A percentile compares a stretch with the other conserved stretches of the same genome.
These are phyloP conservation scores for Lagenaria siceraria DNA, from an alignment of 306 rosid species.

Conservation along the genomic window DNA sequence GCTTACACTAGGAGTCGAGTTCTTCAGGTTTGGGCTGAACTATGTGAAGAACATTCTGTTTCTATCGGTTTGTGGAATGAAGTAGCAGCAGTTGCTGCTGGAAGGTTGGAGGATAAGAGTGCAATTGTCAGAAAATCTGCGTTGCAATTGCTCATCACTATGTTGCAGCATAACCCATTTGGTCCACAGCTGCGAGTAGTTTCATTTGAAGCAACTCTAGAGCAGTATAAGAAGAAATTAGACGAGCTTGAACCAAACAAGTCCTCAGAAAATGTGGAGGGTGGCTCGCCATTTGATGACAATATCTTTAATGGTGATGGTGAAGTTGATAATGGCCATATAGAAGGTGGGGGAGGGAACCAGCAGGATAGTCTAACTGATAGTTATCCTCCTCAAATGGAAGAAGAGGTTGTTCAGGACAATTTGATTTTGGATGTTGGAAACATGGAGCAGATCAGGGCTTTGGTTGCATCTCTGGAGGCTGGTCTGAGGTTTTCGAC, in stretches of 20 bases:
- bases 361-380: slow-evolving; percentile 60
- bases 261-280: slow-evolving; percentile 30
- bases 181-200: slow-evolving; percentile 83
- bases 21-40: slow-evolving; percentile 95
- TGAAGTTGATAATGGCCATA: slow-evolving; percentile 38
- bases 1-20: slow-evolving; percentile 94
- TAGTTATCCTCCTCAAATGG: slow-evolving; percentile 47
- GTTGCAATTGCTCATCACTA: slow-evolving; percentile 64
- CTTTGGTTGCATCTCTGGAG: slow-evolving; percentile 91
- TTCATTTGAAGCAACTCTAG: slow-evolving; percentile 86
- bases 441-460: slow-evolving; percentile 91
- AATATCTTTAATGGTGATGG: slow-evolving; percentile 36
- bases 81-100: slow-evolving; percentile 77
- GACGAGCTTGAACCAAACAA: slow-evolving; percentile 57
- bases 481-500: slow-evolving; percentile 82
- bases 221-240: slow-evolving; percentile 64
- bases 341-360: slow-evolving; percentile 25
- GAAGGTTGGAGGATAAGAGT: slow-evolving; percentile 96
- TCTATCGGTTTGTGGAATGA: slow-evolving; percentile 98
- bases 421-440: slow-evolving; percentile 73
- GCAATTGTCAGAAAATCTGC: slow-evolving; percentile 90
- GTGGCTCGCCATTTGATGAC: slow-evolving; percentile 27
- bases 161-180: slow-evolving; percentile 96
- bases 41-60: slow-evolving; percentile 79
- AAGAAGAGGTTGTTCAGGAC: slow-evolving; percentile 32